Base-by-base conservation (phyloP, 108 stramenopile species). In the Parmales sp. region DNA sequence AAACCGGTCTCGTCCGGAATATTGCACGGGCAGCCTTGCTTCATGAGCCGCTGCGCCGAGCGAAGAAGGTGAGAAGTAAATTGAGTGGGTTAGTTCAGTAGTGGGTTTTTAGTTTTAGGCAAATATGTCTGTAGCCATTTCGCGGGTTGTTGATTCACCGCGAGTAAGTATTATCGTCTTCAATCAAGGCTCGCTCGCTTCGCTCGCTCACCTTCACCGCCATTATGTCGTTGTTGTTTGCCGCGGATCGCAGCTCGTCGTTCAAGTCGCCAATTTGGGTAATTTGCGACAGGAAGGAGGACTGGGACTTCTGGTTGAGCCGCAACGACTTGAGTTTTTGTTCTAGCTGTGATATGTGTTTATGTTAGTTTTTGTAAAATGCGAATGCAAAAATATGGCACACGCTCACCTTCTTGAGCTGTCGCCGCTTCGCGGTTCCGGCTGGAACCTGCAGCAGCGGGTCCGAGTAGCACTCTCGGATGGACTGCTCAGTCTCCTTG, bases 371-470 rank as follows among this genome's bases (percentile, higher is more conserved):
- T n/a, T n/a, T n/a, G n/a, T n/a, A n/a, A n/a, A n/a, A n/a, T n/a
- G n/a, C n/a, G n/a, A n/a, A n/a, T n/a, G n/a, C n/a, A n/a, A n/a
- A n/a, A n/a, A n/a, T n/a, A n/a, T n/a, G n/a, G n/a, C n/a, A n/a
- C n/a, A n/a, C n/a, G n/a, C n/a, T n/a, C n/a, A n/a, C n/a, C 54
- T 60, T 60, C 28, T 60, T 60, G 28, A 60, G 54, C 54, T 60
- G 54, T 16, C 54, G 29, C 13, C 54, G 25, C 54, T 60, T 60
- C 54, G 54, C 54, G 26, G 54, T 60, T 34, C 54, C 54, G 31
- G 54, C 54, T 16, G 54, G 54, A 60, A 60, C 54, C 54, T 60
- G 29, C 29, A 60, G 20, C 2, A 60, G 28, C 31, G 54, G 54
- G 28, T 60, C 54, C 7, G 54, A 60, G 28, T 60, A 60, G 28